Base-by-base conservation (phyloP, 1,284 basidiomycete species). In the Ganoderma multipileum region DNA sequence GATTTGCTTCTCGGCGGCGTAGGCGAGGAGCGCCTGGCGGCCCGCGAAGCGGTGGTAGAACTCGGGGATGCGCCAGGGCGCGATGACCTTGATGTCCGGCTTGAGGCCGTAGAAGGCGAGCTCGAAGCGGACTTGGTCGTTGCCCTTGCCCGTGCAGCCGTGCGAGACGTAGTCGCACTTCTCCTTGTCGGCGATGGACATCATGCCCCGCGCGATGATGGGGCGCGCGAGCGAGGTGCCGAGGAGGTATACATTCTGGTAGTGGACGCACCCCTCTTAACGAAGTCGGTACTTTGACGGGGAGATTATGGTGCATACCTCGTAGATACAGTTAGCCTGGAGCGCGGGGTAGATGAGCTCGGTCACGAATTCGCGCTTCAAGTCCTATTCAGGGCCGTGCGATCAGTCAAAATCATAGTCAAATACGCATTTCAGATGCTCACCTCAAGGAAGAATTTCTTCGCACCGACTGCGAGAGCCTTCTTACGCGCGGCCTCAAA, bases 81-180 rank as follows among this genome's bases (percentile, higher is more conserved):
- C 97, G 77, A 99, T 92, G 79, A 99, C 97, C 84, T 99, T 98
- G 89, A 99, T 99, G 78, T 96, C 94, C 63, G 97, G 97, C 82
- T 98, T 97, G 77, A 99, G 89, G 67, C 96, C 97, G 82, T 99
- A 99, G 86, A 99, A 99, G 11, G 98, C 97, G 68, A 99, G 92
- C 81, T 99, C 98, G 82, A 99, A 99, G 71, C 98, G 95, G 75
- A 99, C 97, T 85, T 99, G 98, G 83, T 99, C 97, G 82, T 99
- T 99, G 67, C 97, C 97, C 86, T 99, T 99, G 68, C 97, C 97
- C 60, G 97, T 99, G 88, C 97, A 99, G 50, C 97, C 97, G 83
- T 99, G 98, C 47, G 97, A 93, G 73, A 99, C 97, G 79, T 89
- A 99, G 82, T 97, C 94, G 94, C 96, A 98, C 66, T 93, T 91